Percentiles rank a stretch among this genome's conserved stretches.
phyloP scores from a whole-genome alignment of 1,139 yeast species.

The Wickerhamiella infanticola region DNA sequence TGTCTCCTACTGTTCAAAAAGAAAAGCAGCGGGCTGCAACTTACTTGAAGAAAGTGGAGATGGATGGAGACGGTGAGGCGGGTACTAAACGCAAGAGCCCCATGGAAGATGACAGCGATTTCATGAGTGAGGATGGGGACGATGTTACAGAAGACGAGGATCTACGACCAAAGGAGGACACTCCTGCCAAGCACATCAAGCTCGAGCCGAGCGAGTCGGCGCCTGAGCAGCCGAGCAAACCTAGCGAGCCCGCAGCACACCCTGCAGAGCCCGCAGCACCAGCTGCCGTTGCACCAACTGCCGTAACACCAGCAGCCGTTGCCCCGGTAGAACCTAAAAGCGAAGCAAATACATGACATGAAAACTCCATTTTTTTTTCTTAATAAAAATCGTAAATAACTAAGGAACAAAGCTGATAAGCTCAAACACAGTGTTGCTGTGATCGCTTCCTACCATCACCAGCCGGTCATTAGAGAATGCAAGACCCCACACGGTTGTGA shows the following conservation, averaged over 20 bases:
- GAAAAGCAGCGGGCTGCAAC: slow-evolving; percentile 17
- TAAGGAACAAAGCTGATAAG: slow-evolving; percentile 23
- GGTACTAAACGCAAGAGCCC: slow-evolving; percentile 3
- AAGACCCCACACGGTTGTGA: slow-evolving; percentile 30
- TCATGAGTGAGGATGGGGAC: slow-evolving; percentile 2
- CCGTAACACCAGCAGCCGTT: not conserved
- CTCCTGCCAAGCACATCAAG: not conserved
- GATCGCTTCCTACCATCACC: slow-evolving; percentile 26
- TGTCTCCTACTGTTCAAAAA: slow-evolving; percentile 15
- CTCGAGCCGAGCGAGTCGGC: not conserved
- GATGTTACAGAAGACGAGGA: slow-evolving; percentile 6
- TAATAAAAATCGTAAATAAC: not conserved
- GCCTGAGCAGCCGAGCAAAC: not conserved
- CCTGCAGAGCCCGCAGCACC: not conserved
- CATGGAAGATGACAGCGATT: slow-evolving; percentile 7
- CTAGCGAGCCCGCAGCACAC: too few relatives aligned
- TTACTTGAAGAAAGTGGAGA: slow-evolving; percentile 16
- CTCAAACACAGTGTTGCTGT: slow-evolving; percentile 24
- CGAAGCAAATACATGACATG: not conserved
- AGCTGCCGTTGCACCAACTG: not conserved
- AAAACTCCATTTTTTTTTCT: not conserved
- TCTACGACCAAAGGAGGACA: not conserved
- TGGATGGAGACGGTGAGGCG: slow-evolving; percentile 9
- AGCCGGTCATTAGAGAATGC: slow-evolving; percentile 29
- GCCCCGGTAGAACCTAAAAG: not conserved